Evolutionary conservation across 331 rosid species (phyloP), one percentile per base, ranked within the genome.

Genomic region (Pyrus hybrid): DNA sequence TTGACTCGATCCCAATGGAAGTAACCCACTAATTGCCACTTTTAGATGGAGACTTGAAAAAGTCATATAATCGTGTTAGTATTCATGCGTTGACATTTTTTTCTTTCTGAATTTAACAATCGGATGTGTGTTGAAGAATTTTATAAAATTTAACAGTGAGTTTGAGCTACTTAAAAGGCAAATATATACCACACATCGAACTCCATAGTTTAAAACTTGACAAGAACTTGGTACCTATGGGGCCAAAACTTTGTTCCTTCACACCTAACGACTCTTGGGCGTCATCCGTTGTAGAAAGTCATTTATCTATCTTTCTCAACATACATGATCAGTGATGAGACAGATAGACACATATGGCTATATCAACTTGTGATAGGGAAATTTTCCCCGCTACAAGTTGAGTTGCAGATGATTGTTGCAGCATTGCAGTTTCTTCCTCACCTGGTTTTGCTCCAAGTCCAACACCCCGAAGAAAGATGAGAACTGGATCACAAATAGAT

Each of bases 11-110:
- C 67, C n/a, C 63, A 67, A 29, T 57, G 20, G 76, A 58, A 68
- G 60, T 70, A 60, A 67, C 29, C 83, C 77, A 64, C 74, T 78
- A 66, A 63, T 13, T 60, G 70, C 75, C 33, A 65, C 65, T 64
- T 7, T 72, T n/a, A 57, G 20, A 32, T 57, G 28, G 51, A 21
- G 64, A 63, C 41, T 30, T 63, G 12, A 63, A 26, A 66, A 71
- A 33, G 68, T 73, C 45, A 18, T 73, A 18, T 35, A 63, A 73
- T 73, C 28, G 17, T 37, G 58, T 2, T 26, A 5, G 60, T 18
- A 37, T 17, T 37, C 58, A 73, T 61, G 58, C 45, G 70, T 71
- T 73, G 76, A 53, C 54, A 64, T 33, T 56, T 53, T n/a, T 47
- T 71, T 69, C 12, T 37, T 37, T 37, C 4, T 37, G 43, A 37